A percentile compares a stretch with the other conserved stretches of the same genome.
Conservation (phyloP, 2,329 filamentous ascomycete genomes). For the Onygenales sp. region DNA sequence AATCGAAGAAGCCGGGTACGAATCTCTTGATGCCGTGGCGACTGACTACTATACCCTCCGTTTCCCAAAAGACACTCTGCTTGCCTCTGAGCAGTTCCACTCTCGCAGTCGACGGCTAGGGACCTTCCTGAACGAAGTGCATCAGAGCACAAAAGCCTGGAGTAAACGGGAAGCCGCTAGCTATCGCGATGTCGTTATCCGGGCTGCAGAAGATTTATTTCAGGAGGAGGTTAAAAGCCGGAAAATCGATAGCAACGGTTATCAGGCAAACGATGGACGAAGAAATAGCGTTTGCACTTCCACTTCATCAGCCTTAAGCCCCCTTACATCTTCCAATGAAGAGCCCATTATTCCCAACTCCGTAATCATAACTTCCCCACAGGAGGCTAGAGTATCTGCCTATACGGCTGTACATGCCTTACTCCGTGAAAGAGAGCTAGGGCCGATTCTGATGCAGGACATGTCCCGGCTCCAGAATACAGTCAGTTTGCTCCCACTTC, state of each 20-base stretch:
- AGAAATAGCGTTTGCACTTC: neutral
- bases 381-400: neutral
- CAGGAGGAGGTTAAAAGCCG: neutral
- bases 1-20: neutral
- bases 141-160: neutral
- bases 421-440: neutral
- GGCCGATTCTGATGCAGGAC: neutral
- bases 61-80: neutral
- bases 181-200: neutral
- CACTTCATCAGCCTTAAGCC: neutral
- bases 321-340: neutral
- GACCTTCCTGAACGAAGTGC: neutral
- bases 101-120: slow-evolving; percentile 1
- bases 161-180: neutral
- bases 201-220: slow-evolving; percentile 1
- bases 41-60: neutral
- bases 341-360: neutral
- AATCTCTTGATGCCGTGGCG: neutral
- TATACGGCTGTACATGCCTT: neutral
- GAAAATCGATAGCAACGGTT: neutral
- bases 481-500: neutral
- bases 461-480: slow-evolving; percentile 1
- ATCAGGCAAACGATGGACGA: neutral
- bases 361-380: neutral
- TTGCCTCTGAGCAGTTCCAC: neutral